phyloP scores from a whole-genome alignment of 1,284 basidiomycete genomes.

The Irpex sp. region DNA sequence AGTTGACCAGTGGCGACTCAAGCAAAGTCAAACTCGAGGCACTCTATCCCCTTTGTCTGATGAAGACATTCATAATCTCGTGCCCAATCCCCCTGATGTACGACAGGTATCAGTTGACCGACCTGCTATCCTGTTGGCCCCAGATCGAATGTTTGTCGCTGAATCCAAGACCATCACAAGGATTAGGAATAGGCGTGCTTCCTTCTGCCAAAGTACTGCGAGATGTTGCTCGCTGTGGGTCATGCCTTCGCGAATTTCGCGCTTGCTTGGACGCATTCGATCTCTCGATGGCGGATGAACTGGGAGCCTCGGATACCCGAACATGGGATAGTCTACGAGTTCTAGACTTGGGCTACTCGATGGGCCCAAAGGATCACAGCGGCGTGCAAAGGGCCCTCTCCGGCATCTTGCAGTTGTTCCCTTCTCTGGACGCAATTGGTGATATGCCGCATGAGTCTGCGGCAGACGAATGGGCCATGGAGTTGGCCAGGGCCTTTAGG shows the following conservation, averaged over 20 bases:
- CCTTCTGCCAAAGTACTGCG: slow-evolving; percentile 4
- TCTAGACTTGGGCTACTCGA: slow-evolving; percentile 8
- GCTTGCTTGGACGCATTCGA: slow-evolving; percentile 1
- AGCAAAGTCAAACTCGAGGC: neutral
- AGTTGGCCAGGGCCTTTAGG: neutral
- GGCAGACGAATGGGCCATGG: slow-evolving; percentile 3
- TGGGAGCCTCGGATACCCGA: neutral
- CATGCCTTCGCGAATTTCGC: slow-evolving; percentile 1
- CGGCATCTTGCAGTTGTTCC: slow-evolving; percentile 4
- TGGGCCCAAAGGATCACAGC: neutral
- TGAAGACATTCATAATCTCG: slow-evolving; percentile 3
- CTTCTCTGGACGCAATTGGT: neutral
- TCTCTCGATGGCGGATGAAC: neutral
- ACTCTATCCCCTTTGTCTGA: neutral
- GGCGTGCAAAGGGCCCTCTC: neutral
- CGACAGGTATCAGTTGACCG: neutral
- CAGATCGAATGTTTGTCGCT: slow-evolving; percentile 7
- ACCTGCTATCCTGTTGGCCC: slow-evolving; percentile 11
- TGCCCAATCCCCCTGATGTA: slow-evolving; percentile 9
- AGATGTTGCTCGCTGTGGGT: slow-evolving; percentile 5
- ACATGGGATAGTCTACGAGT: neutral
- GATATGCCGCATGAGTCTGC: neutral
- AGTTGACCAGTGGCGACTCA: neutral
- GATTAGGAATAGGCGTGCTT: neutral
- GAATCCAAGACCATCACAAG: slow-evolving; percentile 10